These are phyloP conservation scores for Dioszegia aurantiaca DNA, from an alignment of 768 basidiomycete genomes.

Conservation along the genomic window DNA sequence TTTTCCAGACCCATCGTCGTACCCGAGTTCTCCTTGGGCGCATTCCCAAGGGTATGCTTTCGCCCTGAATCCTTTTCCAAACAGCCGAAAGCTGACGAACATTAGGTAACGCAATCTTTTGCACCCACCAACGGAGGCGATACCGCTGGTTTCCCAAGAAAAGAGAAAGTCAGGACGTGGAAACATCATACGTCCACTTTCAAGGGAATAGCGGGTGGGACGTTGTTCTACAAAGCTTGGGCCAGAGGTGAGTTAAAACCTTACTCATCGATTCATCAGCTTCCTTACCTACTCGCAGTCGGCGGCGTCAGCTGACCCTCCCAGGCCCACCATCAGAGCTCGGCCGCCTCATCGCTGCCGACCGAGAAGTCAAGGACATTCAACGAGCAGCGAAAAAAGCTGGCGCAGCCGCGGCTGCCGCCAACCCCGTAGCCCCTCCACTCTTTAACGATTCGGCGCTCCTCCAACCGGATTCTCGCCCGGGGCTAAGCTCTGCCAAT, in stretches of 20 bases:
- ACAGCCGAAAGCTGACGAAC: background rate
- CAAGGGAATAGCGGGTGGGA: constrained; percentile 36
- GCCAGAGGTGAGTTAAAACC: constrained; percentile 28
- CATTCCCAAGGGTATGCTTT: constrained; percentile 36
- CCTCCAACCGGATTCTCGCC: constrained; percentile 21
- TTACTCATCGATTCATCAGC: too few relatives aligned
- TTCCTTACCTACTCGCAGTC: too few relatives aligned
- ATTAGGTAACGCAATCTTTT: constrained; percentile 38
- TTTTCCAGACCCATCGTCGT: constrained; percentile 39
- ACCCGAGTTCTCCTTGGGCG: constrained; percentile 32
- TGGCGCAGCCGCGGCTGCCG: constrained; percentile 20
- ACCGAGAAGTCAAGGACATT: constrained; percentile 37
- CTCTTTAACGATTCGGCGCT: constrained; percentile 4
- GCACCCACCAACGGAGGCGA: constrained; percentile 39
- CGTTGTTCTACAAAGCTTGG: constrained; percentile 37
- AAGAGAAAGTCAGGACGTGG: constrained; percentile 35
- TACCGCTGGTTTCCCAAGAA: constrained; percentile 34
- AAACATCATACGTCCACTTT: constrained; percentile 21
- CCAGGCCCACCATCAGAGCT: constrained; percentile 40
- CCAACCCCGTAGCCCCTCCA: constrained; percentile 1
- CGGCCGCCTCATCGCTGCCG: constrained; percentile 32
- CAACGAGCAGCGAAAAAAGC: constrained; percentile 20
- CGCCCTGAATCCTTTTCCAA: background rate
- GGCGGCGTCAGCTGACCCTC: constrained; percentile 20
- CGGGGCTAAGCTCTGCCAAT: background rate